Evolutionary conservation across 176 grass and related monocot genomes (phyloP).

Genomic region (Pontederia crassipes): DNA sequence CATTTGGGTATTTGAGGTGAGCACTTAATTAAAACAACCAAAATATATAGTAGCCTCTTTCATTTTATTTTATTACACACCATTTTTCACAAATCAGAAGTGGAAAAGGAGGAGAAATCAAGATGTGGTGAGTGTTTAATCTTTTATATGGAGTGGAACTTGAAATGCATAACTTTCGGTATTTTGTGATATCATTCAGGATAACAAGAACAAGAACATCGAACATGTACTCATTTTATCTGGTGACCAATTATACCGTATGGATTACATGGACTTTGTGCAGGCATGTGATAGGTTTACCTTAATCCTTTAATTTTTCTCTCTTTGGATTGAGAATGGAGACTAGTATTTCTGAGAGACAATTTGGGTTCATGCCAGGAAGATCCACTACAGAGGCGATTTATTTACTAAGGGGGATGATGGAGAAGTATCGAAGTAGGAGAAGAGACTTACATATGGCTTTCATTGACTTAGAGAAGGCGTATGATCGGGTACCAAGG

Average conservation of each 20-base stretch:
- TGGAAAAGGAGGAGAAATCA: not conserved
- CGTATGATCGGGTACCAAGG: no score
- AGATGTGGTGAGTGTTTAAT: not conserved
- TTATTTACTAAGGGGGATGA: no score
- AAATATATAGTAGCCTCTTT: not conserved
- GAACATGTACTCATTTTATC: constrained; percentile 62
- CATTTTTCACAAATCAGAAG: not conserved
- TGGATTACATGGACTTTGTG: constrained; percentile 71
- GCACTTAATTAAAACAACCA: not conserved
- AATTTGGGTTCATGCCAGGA: no score
- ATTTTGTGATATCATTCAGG: constrained; percentile 24
- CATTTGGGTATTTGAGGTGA: constrained; percentile 57
- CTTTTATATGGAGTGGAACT: not conserved
- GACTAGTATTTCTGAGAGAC: no score
- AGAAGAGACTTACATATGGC: no score
- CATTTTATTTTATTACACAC: no score
- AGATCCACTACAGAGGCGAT: no score
- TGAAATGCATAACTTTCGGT: not conserved
- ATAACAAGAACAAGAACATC: constrained; percentile 41
- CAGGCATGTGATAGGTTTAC: constrained; percentile 21
- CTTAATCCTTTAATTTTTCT: not conserved
- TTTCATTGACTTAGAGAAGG: no score
- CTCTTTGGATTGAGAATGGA: no score
- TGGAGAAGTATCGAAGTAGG: no score
- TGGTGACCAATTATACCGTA: constrained; percentile 69